Percentiles rank a stretch among this genome's conserved stretches.
phyloP scores from a whole-genome alignment of 139 green algal genomes.

The Choricystis sp. region DNA sequence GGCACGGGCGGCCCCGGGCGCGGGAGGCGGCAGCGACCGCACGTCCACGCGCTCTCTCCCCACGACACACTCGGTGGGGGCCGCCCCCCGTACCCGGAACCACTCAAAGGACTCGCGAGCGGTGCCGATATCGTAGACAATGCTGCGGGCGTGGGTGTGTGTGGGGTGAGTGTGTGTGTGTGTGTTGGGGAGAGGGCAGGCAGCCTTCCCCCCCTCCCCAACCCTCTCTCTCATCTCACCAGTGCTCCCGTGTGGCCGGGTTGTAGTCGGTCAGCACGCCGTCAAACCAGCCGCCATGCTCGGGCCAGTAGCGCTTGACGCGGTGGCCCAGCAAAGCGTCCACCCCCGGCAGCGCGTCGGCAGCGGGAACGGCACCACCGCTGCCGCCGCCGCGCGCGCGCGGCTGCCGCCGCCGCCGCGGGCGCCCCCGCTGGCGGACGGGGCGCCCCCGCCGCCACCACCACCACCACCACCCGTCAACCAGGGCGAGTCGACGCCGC shows the following conservation, averaged over 20 bases:
- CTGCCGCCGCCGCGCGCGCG: too few species aligned
- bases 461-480: neutral
- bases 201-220: too few species aligned
- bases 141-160: neutral
- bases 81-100: slow-evolving; percentile 3
- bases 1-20: neutral
- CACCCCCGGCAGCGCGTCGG: neutral
- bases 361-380: too few species aligned
- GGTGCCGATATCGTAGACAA: slow-evolving; percentile 12
- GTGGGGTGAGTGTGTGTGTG: neutral
- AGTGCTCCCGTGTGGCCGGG: slow-evolving; percentile 2
- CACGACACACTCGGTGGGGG: neutral
- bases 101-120: slow-evolving; percentile 15
- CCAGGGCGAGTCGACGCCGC: neutral
- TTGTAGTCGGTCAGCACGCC: slow-evolving; percentile 10
- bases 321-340: slow-evolving; percentile 6
- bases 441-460: neutral
- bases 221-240: slow-evolving; percentile 1
- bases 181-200: too few species aligned
- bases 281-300: slow-evolving; percentile 12
- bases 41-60: neutral
- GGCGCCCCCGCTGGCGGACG: neutral
- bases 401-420: slow-evolving; percentile 3
- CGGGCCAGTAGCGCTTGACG: slow-evolving; percentile 10
- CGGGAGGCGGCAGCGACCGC: too few species aligned